phyloP scores from a whole-genome alignment of 2,329 filamentous ascomycete genomes.

The Verticillium isaacii region DNA sequence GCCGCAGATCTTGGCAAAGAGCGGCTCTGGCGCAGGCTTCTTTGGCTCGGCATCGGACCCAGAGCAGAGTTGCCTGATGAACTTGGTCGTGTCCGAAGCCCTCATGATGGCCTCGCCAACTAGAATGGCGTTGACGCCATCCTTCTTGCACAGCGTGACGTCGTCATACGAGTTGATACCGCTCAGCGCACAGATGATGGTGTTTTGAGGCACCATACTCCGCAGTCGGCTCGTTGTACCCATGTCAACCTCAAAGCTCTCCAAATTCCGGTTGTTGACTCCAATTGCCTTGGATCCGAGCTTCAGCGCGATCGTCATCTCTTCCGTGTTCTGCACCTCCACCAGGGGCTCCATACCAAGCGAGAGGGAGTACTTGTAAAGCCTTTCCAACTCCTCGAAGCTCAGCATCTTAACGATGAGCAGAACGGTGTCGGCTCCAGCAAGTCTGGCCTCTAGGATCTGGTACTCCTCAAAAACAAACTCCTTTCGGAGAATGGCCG shows the following conservation, averaged over 20 bases:
- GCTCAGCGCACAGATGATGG: slow-evolving; percentile 88
- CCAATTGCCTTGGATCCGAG: slow-evolving; percentile 89
- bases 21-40: slow-evolving; percentile 31
- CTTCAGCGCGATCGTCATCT: slow-evolving; percentile 84
- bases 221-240: slow-evolving; percentile 86
- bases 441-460: slow-evolving; percentile 87
- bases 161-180: slow-evolving; percentile 88
- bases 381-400: slow-evolving; percentile 61
- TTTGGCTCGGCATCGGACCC: slow-evolving; percentile 34
- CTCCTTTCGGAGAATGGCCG: slow-evolving; percentile 89
- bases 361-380: slow-evolving; percentile 85
- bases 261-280: slow-evolving; percentile 95
- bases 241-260: slow-evolving; percentile 94
- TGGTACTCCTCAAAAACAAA: slow-evolving; percentile 99
- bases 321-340: slow-evolving; percentile 89
- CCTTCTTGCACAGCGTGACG: slow-evolving; percentile 79
- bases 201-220: slow-evolving; percentile 77
- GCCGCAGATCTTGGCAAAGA: slow-evolving; percentile 92
- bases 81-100: slow-evolving; percentile 73
- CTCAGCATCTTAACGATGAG: slow-evolving; percentile 99
- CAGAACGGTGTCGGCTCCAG: slow-evolving; percentile 89
- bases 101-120: slow-evolving; percentile 97
- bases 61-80: slow-evolving; percentile 80
- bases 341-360: slow-evolving; percentile 97
- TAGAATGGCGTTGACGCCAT: slow-evolving; percentile 87